Evolutionary conservation across 1,284 basidiomycete species (phyloP), one percentile per base, ranked within the genome.

Genomic region (Cryptococcus sp.): DNA sequence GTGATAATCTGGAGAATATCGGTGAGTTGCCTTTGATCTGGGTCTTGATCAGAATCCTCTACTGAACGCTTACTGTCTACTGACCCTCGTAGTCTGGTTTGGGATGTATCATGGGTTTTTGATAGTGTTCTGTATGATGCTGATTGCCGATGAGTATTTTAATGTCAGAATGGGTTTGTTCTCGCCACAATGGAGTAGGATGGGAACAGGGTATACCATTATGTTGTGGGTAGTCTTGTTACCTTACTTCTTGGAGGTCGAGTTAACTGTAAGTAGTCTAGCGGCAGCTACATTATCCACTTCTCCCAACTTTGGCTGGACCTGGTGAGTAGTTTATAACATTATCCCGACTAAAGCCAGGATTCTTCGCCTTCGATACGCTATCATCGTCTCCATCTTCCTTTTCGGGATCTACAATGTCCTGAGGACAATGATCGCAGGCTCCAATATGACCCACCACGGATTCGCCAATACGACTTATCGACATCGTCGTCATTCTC

Each of bases 161-260:
- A 71, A 71, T 47, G 59, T 69, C 31, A 52, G 69, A 3, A 55
- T 69, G 33, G 69, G 69, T 0, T 55, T 61, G 7, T 66, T 69
- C 42, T 63, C 66, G 5, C 69, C 69, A 1, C 69, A 71, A 34
- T 67, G 64, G 64, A 58, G 53, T 42, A 41, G 68, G 33, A 60
- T 55, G 14, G 69, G 69, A 3, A 58, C 49, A 2, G 69, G 69
- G 5, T 68, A 63, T 42, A 71, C 67, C 10, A 63, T 68, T 37
- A 66, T 69, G 53, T 69, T 69, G 67, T 65, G 46, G 49, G 67
- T 63, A 32, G 46, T 42, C 44, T 1, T 14, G 37, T 1, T 4
- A 15, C 46, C 46, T 6, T 31, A 3, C 14, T 14, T 2, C 15
- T n/a, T 34, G n/a, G 3, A 36, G 44, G 15, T 43, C 31, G 42